Percentiles rank a stretch among this genome's conserved stretches.
Conservation (phyloP, 2,329 filamentous ascomycete species). For the Fusarium austroafricanum region DNA sequence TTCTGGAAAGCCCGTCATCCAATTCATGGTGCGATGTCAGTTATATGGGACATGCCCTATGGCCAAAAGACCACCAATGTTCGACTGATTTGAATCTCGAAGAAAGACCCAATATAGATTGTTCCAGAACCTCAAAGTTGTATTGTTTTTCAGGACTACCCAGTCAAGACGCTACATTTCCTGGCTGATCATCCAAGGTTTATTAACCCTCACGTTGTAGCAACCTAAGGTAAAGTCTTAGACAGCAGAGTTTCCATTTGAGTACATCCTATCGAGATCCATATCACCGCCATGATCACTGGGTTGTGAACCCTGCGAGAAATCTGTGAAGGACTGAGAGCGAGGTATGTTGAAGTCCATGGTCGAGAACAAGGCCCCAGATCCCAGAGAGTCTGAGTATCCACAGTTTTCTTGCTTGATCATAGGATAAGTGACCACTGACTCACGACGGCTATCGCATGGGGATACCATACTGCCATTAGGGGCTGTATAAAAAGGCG, state of each 20-base stretch:
- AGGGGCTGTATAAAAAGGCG: neutral
- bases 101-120: neutral
- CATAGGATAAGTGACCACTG: neutral
- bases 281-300: neutral
- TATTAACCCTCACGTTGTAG: neutral
- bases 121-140: neutral
- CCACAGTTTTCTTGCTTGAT: neutral
- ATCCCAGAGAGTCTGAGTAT: neutral
- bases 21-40: neutral
- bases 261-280: neutral
- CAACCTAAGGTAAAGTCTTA: neutral
- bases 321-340: neutral
- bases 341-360: neutral
- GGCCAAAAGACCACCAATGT: neutral
- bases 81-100: neutral
- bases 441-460: slow-evolving; percentile 7
- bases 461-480: neutral
- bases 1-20: neutral
- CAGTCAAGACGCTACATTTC: neutral
- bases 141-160: neutral
- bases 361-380: neutral
- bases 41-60: neutral
- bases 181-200: neutral
- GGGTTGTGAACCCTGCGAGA: neutral
- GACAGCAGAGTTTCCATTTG: neutral